Conservation (phyloP, 495 filamentous ascomycete genomes). For the Polyplosphaeria fusca region DNA sequence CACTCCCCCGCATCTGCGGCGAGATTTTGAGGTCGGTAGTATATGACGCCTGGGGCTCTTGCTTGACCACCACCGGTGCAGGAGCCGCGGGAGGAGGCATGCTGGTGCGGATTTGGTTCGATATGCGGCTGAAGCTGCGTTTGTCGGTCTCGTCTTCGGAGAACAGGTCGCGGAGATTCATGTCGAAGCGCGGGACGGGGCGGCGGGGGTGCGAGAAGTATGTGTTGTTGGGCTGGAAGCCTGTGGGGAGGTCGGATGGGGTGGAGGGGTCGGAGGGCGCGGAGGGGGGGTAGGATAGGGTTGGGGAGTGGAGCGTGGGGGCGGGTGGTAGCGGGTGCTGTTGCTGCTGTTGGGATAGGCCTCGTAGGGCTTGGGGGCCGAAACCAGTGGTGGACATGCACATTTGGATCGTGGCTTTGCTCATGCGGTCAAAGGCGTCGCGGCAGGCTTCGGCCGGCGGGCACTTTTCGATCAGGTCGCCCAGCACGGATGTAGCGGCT, state of each 20-base stretch:
- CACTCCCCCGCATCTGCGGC: slow-evolving; percentile 12
- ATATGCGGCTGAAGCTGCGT: slow-evolving; percentile 29
- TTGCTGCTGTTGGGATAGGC: neutral
- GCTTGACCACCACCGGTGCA: slow-evolving; percentile 35
- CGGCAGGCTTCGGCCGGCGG: slow-evolving; percentile 81
- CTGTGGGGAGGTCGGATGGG: slow-evolving; percentile 16
- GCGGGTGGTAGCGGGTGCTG: neutral
- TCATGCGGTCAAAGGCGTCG: slow-evolving; percentile 93
- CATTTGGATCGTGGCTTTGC: slow-evolving; percentile 92
- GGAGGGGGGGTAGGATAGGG: slow-evolving; percentile 9
- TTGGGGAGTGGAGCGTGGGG: slow-evolving; percentile 22
- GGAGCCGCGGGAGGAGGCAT: slow-evolving; percentile 38
- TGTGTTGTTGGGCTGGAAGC: slow-evolving; percentile 19
- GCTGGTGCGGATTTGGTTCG: slow-evolving; percentile 41
- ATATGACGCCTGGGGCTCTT: slow-evolving; percentile 20
- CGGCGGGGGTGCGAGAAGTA: slow-evolving; percentile 39
- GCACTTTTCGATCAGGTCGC: slow-evolving; percentile 72
- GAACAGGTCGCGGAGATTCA: slow-evolving; percentile 61
- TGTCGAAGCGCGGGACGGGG: slow-evolving; percentile 58
- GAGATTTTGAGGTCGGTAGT: slow-evolving; percentile 16
- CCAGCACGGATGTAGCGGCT: slow-evolving; percentile 85
- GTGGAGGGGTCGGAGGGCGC: slow-evolving; percentile 16
- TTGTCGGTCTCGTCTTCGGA: slow-evolving; percentile 39
- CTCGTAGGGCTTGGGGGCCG: slow-evolving; percentile 47
- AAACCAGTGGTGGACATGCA: slow-evolving; percentile 79